Evolutionary conservation across 495 filamentous ascomycete genomes (phyloP).

Genomic region (Polyplosphaeria fusca): DNA sequence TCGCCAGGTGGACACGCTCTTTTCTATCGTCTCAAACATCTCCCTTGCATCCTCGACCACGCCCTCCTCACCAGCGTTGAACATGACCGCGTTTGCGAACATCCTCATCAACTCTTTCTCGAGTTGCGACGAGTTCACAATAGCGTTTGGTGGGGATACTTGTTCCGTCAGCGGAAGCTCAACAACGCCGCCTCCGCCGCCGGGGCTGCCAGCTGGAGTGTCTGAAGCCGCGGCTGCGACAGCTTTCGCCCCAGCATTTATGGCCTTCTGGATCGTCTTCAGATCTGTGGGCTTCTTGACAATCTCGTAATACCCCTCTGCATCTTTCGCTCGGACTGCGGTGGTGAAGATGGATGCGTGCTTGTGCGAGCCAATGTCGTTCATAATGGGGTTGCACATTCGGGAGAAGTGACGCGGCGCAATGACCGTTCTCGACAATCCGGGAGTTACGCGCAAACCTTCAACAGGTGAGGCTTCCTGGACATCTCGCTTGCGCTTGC

Average conservation of each 20-base stretch:
- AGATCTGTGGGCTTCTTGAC: constrained; percentile 86
- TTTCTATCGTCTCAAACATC: constrained; percentile 79
- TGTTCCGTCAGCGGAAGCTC: constrained; percentile 69
- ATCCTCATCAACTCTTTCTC: constrained; percentile 96
- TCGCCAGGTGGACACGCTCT: constrained; percentile 58
- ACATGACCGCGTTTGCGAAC: constrained; percentile 98
- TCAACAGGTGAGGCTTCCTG: constrained; percentile 45
- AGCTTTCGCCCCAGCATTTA: constrained; percentile 71
- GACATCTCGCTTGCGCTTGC: constrained; percentile 48
- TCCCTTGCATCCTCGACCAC: constrained; percentile 77
- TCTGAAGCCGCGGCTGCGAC: constrained; percentile 51
- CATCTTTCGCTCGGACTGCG: constrained; percentile 78
- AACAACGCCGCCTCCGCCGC: constrained; percentile 50
- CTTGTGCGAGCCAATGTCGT: constrained; percentile 80
- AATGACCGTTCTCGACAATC: constrained; percentile 25
- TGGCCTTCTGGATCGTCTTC: constrained; percentile 76
- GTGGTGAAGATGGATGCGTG: constrained; percentile 83
- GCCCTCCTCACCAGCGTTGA: constrained; percentile 81
- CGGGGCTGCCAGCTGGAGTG: constrained; percentile 46
- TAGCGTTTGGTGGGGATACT: constrained; percentile 78
- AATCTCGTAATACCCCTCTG: constrained; percentile 82
- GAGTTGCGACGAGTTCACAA: constrained; percentile 90
- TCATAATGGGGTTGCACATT: constrained; percentile 73
- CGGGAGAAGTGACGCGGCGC: constrained; percentile 67
- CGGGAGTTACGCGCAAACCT: constrained; percentile 10